Percentiles rank a stretch among this genome's conserved stretches.
Evolutionary conservation across 768 basidiomycete species (phyloP).

Genomic region (Boletus speciosus): DNA sequence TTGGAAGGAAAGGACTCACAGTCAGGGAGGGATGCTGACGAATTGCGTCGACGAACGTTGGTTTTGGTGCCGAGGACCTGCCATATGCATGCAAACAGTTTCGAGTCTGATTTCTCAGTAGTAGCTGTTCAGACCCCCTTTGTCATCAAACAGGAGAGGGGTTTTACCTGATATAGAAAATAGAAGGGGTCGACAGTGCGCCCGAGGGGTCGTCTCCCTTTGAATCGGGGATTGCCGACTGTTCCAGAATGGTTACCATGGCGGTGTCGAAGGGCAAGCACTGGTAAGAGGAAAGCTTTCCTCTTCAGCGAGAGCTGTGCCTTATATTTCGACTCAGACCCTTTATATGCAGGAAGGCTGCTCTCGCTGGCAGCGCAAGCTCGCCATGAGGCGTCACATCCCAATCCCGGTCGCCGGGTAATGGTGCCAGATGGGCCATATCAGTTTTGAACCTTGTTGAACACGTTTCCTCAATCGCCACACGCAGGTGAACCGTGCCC

Average conservation of each 20-base stretch:
- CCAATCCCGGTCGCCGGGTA: constrained; percentile 14
- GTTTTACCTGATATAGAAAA: constrained; percentile 1
- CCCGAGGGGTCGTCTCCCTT: constrained; percentile 3
- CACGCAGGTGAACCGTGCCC: neutral
- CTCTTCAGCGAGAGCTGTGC: constrained; percentile 5
- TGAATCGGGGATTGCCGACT: constrained; percentile 16
- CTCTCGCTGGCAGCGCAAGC: neutral
- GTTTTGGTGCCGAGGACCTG: constrained; percentile 10
- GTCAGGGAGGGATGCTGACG: constrained; percentile 9
- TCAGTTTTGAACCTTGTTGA: constrained; percentile 13
- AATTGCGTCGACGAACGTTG: constrained; percentile 29
- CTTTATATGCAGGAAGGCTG: constrained; percentile 9
- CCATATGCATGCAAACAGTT: constrained; percentile 9
- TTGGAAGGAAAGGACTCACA: constrained; percentile 9
- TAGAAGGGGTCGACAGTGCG: constrained; percentile 2
- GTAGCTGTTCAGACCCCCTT: neutral
- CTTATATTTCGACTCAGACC: constrained; percentile 10
- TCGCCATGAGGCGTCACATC: constrained; percentile 7
- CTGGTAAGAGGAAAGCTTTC: neutral
- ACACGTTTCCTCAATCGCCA: constrained; percentile 12
- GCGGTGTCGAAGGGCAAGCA: neutral
- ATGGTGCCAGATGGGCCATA: constrained; percentile 8
- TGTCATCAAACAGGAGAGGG: constrained; percentile 5
- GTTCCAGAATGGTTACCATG: neutral
- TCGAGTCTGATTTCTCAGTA: constrained; percentile 11